Evolutionary conservation across 2,329 filamentous ascomycete species (phyloP), one percentile per base, ranked within the genome.

Genomic region (Aspergillus tubingensis): DNA sequence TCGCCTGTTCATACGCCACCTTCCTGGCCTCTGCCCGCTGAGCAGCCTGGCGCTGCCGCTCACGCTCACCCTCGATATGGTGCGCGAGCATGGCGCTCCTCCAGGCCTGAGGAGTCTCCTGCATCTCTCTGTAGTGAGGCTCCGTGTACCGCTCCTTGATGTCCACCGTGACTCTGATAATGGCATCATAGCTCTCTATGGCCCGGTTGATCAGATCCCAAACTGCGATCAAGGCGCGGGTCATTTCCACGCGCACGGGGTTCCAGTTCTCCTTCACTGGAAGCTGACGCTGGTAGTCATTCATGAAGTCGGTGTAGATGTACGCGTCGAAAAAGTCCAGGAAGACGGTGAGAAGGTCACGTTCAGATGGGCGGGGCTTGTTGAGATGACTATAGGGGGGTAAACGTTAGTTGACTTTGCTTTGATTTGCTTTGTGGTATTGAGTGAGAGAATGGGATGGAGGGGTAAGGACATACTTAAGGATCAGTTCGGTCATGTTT

Each of bases 251-350:
- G 8, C 65, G 65, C 8, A 49, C 61, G 8, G 52, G 32, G 27
- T 62, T 47, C 8, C 61, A 19, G 1, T 43, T 38, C 0, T 58
- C 57, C 27, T 70, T 61, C 0, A 13, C 44, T 3, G 62, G 10
- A n/a, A 68, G 51, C n/a, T 67, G 65, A 2, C 58, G 54, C 55
- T 67, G 66, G 43, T 65, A 62, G 13, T 65, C 58, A 13, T 54
- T 48, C 6, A 71, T 52, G 44, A 71, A 73, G 15, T 64, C 53
- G 3, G 53, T 63, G 57, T 68, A 70, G 32, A 74, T 44, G 62
- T 66, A 70, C n/a, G 61, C 51, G 10, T 73, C 70, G 47, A 66
- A 74, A 2, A 74, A 57, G 7, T 69, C 62, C 30, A 66, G 55
- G 47, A 68, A 69, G 43, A 67, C 36, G 19, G 51, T 25, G 1